phyloP scores from a whole-genome alignment of 1,284 basidiomycete genomes.

The Singerocomus inundabilis region DNA sequence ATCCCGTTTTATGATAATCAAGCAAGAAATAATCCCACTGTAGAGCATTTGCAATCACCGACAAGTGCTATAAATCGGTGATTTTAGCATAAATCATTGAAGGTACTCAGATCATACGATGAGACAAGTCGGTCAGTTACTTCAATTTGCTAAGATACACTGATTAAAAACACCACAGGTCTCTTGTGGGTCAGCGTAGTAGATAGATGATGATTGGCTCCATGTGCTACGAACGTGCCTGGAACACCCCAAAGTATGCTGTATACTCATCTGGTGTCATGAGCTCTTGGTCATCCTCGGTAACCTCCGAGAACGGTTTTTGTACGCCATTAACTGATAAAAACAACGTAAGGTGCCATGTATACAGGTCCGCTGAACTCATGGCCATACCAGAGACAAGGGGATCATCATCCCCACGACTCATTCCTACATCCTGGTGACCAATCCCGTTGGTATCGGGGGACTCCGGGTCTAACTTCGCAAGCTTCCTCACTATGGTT shows the following conservation, averaged over 20 bases:
- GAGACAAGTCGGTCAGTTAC: neutral
- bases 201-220: neutral
- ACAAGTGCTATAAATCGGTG: neutral
- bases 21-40: no score
- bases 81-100: neutral
- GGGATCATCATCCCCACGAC: slow-evolving; percentile 38
- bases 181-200: slow-evolving; percentile 11
- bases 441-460: slow-evolving; percentile 4
- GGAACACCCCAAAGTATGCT: slow-evolving; percentile 68
- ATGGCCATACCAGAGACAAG: slow-evolving; percentile 57
- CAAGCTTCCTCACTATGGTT: slow-evolving; percentile 42
- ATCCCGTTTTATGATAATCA: no score
- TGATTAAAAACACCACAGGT: slow-evolving; percentile 12
- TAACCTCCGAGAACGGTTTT: slow-evolving; percentile 68
- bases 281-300: slow-evolving; percentile 77
- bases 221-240: slow-evolving; percentile 34
- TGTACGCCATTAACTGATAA: slow-evolving; percentile 64
- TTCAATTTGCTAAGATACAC: slow-evolving; percentile 16
- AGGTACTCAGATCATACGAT: neutral
- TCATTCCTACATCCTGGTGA: neutral
- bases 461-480: slow-evolving; percentile 38
- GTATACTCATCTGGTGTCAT: slow-evolving; percentile 86
- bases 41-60: neutral
- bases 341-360: slow-evolving; percentile 3
- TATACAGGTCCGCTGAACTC: neutral